These are phyloP conservation scores for Yamadazyma insecticola DNA, from an alignment of 805 yeast genomes.

Conservation along the genomic window DNA sequence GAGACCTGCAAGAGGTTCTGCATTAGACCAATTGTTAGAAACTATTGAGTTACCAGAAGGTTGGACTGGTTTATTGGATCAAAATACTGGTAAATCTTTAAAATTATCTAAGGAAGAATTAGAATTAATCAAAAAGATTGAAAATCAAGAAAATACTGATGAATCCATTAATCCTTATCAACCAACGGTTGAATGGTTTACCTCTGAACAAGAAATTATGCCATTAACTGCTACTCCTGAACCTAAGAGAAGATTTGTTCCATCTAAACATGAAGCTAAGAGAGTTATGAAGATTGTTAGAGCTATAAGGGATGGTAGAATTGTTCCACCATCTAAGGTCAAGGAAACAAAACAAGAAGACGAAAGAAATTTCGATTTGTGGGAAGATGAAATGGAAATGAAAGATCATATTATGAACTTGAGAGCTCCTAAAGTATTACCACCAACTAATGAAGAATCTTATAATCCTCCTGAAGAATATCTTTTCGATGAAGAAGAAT, in stretches of 20 bases:
- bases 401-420: conserved; percentile 84
- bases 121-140: conserved; percentile 82
- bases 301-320: conserved; percentile 95
- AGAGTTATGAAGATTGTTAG: conserved; percentile 92
- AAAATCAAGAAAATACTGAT: conserved; percentile 78
- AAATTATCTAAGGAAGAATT: conserved; percentile 84
- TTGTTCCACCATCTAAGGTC: conserved; percentile 65
- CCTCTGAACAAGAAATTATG: conserved; percentile 77
- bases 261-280: conserved; percentile 95
- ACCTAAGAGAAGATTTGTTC: conserved; percentile 95
- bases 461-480: conserved; percentile 98
- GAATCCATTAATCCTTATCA: conserved; percentile 83
- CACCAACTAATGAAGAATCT: conserved; percentile 94
- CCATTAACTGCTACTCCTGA: conserved; percentile 93
- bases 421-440: conserved; percentile 92
- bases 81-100: conserved; percentile 78
- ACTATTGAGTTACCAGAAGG: conserved; percentile 94
- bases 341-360: conserved; percentile 46
- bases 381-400: conserved; percentile 58
- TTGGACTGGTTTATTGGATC: conserved; percentile 95
- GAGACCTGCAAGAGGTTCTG: conserved; percentile 98
- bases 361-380: conserved; percentile 69
- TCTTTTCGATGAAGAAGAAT: conserved; percentile 73
- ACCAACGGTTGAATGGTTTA: conserved; percentile 94
- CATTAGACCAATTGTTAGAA: conserved; percentile 85